These are phyloP conservation scores for Starmera quercuum DNA, from an alignment of 805 yeast species.

Conservation along the genomic window DNA sequence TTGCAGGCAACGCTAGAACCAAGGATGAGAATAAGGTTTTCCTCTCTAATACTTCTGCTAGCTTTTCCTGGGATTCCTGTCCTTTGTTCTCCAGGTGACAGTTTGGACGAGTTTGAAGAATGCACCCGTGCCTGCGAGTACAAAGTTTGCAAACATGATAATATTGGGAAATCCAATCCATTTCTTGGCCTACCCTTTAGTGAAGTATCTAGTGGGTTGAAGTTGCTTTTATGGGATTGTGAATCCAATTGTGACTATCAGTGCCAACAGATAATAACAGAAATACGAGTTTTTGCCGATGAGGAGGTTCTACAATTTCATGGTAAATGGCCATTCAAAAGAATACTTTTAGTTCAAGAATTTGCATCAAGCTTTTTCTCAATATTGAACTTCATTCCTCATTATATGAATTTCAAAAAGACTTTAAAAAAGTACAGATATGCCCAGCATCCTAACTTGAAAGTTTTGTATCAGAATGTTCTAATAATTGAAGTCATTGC, in stretches of 20 bases:
- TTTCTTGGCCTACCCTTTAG: not conserved
- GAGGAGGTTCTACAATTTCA: slow-evolving; percentile 75
- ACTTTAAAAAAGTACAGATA: slow-evolving; percentile 12
- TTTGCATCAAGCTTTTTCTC: slow-evolving; percentile 75
- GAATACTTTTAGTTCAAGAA: slow-evolving; percentile 81
- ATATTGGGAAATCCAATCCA: not conserved
- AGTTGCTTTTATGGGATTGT: slow-evolving; percentile 65
- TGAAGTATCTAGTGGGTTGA: slow-evolving; percentile 17
- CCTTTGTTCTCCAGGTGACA: slow-evolving; percentile 10
- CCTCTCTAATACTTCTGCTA: too few relatives aligned
- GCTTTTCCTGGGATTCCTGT: too few relatives aligned
- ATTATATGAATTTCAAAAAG: slow-evolving; percentile 38
- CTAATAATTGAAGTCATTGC: slow-evolving; percentile 53
- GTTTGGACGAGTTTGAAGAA: slow-evolving; percentile 4
- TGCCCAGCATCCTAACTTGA: slow-evolving; percentile 3
- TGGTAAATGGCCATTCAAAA: slow-evolving; percentile 93
- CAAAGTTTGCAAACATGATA: slow-evolving; percentile 1
- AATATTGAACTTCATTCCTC: slow-evolving; percentile 61
- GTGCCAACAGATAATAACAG: slow-evolving; percentile 76
- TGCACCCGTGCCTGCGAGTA: slow-evolving; percentile 5
- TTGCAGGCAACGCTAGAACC: too few relatives aligned
- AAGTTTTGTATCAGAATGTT: slow-evolving; percentile 25
- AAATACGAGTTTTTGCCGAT: slow-evolving; percentile 35
- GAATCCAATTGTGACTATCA: slow-evolving; percentile 81
- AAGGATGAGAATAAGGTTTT: too few relatives aligned